Evolutionary conservation across 2,329 filamentous ascomycete species (phyloP), one percentile per base, ranked within the genome.

Genomic region (Rutstroemia sp.): DNA sequence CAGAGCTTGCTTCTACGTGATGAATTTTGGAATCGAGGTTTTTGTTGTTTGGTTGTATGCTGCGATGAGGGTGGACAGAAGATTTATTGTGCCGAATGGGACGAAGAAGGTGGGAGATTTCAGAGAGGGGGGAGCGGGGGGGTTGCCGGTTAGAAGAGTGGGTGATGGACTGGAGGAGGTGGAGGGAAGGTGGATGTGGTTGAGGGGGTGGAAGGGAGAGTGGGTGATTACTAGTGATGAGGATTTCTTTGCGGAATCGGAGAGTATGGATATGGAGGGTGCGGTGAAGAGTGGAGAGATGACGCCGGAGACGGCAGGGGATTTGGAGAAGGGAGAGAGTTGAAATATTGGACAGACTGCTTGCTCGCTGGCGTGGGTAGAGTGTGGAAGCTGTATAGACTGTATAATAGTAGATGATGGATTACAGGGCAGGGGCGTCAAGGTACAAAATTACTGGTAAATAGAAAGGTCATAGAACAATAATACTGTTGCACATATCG

Each of bases 1-100:
- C 66, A 87, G 86, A 68, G 79, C 82, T 1, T 81, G 80, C 64
- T 95, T 89, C 74, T 95, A 92, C 73, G 73, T 83, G 65, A 88
- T 92, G 73, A 87, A 88, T 73, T 94, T 88, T 66, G 74, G 73
- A n/a, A 75, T 91, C 34, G 90, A 95, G 70, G 73, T 90, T 44
- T 65, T 86, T 25, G 82, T 89, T 38, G 77, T 92, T 4, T 79
- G 77, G 49, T 71, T 84, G 8, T 92, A 88, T 71, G 77, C 84
- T 0, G 65, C 87, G n/a, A 70, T 77, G 21, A 80, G 89, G 17
- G 83, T 94, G 60, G 90, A 95, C 69, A 76, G 78, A 58, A 80
- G 87, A 45, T 95, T 92, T 73, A 78, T 86, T 66, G 74, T 94
- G 21, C 88, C 88, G 1, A 75, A 92, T 67, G 85, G 86, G 49